Evolutionary conservation across 306 rosid genomes (phyloP).

Genomic region (Trichosanthes cucumerina): DNA sequence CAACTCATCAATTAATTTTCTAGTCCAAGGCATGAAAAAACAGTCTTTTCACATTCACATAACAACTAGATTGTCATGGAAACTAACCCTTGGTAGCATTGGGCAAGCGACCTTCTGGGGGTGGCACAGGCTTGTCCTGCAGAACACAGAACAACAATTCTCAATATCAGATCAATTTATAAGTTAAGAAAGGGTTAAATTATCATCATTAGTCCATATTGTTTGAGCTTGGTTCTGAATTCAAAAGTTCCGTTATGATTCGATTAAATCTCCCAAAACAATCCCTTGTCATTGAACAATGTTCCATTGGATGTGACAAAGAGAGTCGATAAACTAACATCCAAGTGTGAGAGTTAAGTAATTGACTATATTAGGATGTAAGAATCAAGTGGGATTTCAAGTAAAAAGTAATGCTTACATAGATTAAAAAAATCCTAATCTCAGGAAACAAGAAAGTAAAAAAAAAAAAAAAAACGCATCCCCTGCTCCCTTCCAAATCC

Average conservation of each 20-base stretch:
- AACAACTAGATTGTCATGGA: not conserved
- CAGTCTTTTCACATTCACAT: not conserved
- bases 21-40: not conserved
- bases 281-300: not conserved
- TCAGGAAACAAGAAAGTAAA: not conserved
- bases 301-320: not conserved
- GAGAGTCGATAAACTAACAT: not conserved
- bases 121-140: slow-evolving; percentile 72
- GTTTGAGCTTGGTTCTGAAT: not conserved
- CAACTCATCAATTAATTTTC: not conserved
- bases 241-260: not conserved
- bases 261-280: not conserved
- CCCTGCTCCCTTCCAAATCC: not conserved
- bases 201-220: not conserved
- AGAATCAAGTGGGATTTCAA: not conserved
- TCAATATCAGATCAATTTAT: not conserved
- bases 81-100: slow-evolving; percentile 64
- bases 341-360: too few relatives aligned
- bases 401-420: too few relatives aligned
- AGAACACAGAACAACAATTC: not conserved
- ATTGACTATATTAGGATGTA: not conserved
- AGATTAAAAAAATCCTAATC: not conserved
- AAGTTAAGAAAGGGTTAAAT: not conserved
- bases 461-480: not conserved
- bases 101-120: slow-evolving; percentile 95